Conservation (phyloP, 441 rosid genomes). For the Melastoma candidum region DNA sequence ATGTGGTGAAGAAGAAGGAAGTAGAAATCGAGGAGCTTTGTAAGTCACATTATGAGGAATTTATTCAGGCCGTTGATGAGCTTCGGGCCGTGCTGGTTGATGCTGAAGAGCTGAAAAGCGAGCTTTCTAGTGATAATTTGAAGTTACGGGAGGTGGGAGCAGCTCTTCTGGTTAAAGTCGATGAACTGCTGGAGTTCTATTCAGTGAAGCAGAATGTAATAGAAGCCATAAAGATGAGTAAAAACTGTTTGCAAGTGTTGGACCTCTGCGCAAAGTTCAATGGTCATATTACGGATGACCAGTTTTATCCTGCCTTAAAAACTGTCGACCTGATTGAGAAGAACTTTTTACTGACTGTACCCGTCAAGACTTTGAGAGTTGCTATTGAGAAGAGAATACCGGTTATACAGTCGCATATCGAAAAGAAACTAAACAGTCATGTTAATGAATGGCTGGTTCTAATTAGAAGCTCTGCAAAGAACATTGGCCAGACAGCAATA, state of each 20-base stretch:
- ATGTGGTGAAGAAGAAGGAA: conserved; percentile 75
- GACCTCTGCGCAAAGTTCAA: conserved; percentile 80
- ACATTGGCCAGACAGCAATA: conserved; percentile 89
- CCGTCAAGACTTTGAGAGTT: conserved; percentile 52
- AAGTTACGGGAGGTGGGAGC: conserved; percentile 84
- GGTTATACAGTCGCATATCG: conserved; percentile 58
- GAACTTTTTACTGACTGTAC: conserved; percentile 48
- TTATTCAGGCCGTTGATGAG: conserved; percentile 92
- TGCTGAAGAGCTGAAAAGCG: conserved; percentile 90
- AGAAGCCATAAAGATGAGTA: conserved; percentile 70
- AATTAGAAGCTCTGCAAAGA: conserved; percentile 69
- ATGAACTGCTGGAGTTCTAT: conserved; percentile 78
- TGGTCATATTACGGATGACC: conserved; percentile 49
- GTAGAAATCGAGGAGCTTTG: conserved; percentile 94
- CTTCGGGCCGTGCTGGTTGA: conserved; percentile 96
- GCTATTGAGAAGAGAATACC: conserved; percentile 64
- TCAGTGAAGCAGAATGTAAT: conserved; percentile 72
- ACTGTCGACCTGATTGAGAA: conserved; percentile 66
- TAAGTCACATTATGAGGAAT: conserved; percentile 92
- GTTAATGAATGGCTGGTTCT: conserved; percentile 90
- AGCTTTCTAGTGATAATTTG: conserved; percentile 80
- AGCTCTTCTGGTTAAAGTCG: conserved; percentile 62
- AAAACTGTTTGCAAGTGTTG: conserved; percentile 59
- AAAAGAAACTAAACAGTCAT: conserved; percentile 73
- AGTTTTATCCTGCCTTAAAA: conserved; percentile 76